Evolutionary conservation across 2,329 filamentous ascomycete genomes (phyloP), one percentile per base, ranked within the genome.

Genomic region (Venturia nashicola): DNA sequence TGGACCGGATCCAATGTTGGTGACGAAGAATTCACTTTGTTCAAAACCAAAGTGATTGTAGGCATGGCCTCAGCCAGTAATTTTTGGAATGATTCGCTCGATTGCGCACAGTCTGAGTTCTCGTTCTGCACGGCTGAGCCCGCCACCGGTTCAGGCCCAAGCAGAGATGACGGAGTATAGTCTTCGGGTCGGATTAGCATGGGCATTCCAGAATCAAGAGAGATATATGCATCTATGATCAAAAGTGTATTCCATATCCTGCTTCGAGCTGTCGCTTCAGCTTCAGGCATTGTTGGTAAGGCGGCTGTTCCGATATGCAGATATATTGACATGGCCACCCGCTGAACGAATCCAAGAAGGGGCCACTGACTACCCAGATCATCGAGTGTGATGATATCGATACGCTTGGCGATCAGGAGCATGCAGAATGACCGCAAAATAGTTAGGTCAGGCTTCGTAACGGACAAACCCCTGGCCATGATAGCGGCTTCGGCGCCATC

Each of bases 141-240:
- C 12, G 43, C 40, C 8, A 18, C 2, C 16, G 42, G 4, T n/a
- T 44, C 27, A 6, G 46, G 46, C 20, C 18, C 23, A 18, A 36
- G 5, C 4, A 60, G 59, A 44, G 59, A 7, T n/a, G 40, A 44
- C 5, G 61, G 23, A 12, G 27, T 34, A 23, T 64, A 65, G 34
- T 65, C 63, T 3, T 55, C 34, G 12, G 60, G 32, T 36, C 63
- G 20, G 12, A 65, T 39, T 18, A 62, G 32, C 27, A 59, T 39
- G 7, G 59, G 63, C 59, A 65, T 32, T 5, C 63, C 63, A 36
- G 63, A 63, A 34, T 55, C 63, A 36, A 65, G 63, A 40, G 59
- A 23, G 2, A 57, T 20, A 7, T 34, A 23, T 34, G 59, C 39
- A 34, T 64, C 60, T 23, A 65, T 39, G 32, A 65, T 27, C 48